A percentile compares a stretch with the other conserved stretches of the same genome.
These are phyloP conservation scores for Vaucheria bursata DNA, from an alignment of 352 stramenopile genomes.

Conservation along the genomic window DNA sequence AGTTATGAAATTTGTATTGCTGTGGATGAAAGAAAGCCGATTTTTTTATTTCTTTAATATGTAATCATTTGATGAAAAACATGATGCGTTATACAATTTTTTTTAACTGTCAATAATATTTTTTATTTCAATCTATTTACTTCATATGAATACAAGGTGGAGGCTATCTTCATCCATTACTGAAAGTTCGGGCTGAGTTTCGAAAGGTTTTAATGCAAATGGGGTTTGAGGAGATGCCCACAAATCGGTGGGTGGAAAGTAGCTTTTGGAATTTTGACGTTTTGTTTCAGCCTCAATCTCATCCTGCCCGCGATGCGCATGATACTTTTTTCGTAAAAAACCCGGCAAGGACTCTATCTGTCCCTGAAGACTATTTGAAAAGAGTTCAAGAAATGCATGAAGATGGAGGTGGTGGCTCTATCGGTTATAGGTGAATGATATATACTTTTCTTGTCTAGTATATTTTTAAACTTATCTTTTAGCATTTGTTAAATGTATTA, in stretches of 20 bases:
- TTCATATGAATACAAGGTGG: no score
- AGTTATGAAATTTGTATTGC: no score
- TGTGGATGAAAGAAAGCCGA: no score
- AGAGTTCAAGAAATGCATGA: conserved; percentile 96
- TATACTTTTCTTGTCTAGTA: no score
- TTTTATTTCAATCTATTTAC: no score
- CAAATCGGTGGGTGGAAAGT: conserved; percentile 96
- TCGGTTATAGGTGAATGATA: conserved; percentile 83
- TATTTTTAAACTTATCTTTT: no score
- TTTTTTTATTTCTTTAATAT: no score
- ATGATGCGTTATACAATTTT: not conserved
- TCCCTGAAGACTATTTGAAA: conserved; percentile 98
- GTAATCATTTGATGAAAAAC: not conserved
- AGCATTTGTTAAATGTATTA: no score
- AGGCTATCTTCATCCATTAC: conserved; percentile 93
- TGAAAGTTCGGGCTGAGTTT: conserved; percentile 95
- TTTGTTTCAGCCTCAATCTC: conserved; percentile 97
- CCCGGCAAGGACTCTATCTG: conserved; percentile 53
- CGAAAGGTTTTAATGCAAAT: conserved; percentile 98
- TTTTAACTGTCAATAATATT: conserved; percentile 53
- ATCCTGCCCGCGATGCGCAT: conserved; percentile 95
- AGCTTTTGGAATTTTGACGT: conserved; percentile 99
- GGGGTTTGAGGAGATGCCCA: conserved; percentile 99
- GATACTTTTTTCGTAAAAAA: conserved; percentile 99
- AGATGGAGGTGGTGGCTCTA: conserved; percentile 85